phyloP scores from a whole-genome alignment of 2,329 filamentous ascomycete species.

The Colletotrichum liaoningense region DNA sequence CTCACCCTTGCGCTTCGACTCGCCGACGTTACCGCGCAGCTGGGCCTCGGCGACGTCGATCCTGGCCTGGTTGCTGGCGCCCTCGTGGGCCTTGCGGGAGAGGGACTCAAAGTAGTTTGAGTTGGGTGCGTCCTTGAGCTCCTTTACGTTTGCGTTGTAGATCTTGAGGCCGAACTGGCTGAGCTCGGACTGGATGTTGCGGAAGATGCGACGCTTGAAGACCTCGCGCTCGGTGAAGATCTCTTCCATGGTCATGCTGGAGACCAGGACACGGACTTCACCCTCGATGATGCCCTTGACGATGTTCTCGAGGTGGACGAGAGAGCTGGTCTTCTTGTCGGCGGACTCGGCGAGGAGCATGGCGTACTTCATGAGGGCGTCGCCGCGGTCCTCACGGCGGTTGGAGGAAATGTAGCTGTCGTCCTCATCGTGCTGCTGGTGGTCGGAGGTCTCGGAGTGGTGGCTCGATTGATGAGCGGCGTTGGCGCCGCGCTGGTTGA shows the following conservation, averaged over 20 bases:
- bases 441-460: conserved; percentile 26
- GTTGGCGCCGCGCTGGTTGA: conserved; percentile 68
- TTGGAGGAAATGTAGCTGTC: conserved; percentile 35
- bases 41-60: conserved; percentile 75
- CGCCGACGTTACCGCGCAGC: conserved; percentile 77
- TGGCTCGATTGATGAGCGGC: conserved; percentile 37
- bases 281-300: conserved; percentile 93
- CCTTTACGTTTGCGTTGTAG: conserved; percentile 82
- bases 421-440: conserved; percentile 35
- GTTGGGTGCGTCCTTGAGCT: conserved; percentile 84
- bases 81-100: conserved; percentile 86
- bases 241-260: conserved; percentile 93
- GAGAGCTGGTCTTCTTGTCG: conserved; percentile 51
- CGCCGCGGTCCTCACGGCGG: conserved; percentile 62
- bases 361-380: conserved; percentile 83
- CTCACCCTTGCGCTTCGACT: conserved; percentile 81
- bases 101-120: conserved; percentile 88
- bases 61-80: conserved; percentile 82
- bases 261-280: conserved; percentile 85
- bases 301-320: conserved; percentile 81
- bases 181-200: conserved; percentile 82
- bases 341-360: conserved; percentile 82
- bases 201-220: conserved; percentile 81
- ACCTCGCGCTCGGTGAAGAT: conserved; percentile 83
- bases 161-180: conserved; percentile 84